These are phyloP conservation scores for Macadamia integrifolia DNA, from an alignment of 164 flowering plant species.

Conservation along the genomic window DNA sequence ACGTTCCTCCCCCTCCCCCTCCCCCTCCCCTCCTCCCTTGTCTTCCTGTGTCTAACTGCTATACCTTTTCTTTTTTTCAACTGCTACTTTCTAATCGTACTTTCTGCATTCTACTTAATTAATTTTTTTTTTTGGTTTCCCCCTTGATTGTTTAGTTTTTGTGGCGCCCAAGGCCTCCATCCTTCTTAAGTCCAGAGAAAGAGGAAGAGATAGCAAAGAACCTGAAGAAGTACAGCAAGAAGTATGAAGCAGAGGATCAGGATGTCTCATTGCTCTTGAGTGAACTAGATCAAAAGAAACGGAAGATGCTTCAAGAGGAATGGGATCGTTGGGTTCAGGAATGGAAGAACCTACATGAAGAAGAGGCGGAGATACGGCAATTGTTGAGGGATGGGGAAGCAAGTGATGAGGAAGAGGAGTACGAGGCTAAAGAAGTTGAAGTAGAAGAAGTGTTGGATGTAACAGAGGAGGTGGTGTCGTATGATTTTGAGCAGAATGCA, in stretches of 20 bases:
- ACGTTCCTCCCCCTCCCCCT: too few relatives aligned
- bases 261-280: slow-evolving; percentile 75
- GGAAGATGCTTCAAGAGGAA: slow-evolving; percentile 73
- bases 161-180: slow-evolving; percentile 96
- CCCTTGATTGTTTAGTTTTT: slow-evolving; percentile 36
- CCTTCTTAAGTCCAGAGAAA: slow-evolving; percentile 69
- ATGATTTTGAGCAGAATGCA: slow-evolving; percentile 24
- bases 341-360: slow-evolving; percentile 71
- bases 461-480: slow-evolving; percentile 54
- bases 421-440: slow-evolving; percentile 90
- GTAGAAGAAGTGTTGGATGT: slow-evolving; percentile 77
- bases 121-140: too few relatives aligned
- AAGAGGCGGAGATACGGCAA: slow-evolving; percentile 59
- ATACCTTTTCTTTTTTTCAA: too few relatives aligned
- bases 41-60: too few relatives aligned
- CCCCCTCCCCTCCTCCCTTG: too few relatives aligned
- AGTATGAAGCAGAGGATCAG: slow-evolving; percentile 93
- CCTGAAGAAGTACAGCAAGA: slow-evolving; percentile 89
- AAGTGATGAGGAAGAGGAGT: slow-evolving; percentile 94
- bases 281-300: slow-evolving; percentile 88
- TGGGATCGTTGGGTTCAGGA: slow-evolving; percentile 78
- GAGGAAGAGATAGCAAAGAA: slow-evolving; percentile 95
- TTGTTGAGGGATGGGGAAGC: slow-evolving; percentile 81
- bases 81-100: too few relatives aligned
- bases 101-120: too few relatives aligned